phyloP scores from a whole-genome alignment of 371 early-diverging fungal genomes.

The Nematocida sp. region DNA sequence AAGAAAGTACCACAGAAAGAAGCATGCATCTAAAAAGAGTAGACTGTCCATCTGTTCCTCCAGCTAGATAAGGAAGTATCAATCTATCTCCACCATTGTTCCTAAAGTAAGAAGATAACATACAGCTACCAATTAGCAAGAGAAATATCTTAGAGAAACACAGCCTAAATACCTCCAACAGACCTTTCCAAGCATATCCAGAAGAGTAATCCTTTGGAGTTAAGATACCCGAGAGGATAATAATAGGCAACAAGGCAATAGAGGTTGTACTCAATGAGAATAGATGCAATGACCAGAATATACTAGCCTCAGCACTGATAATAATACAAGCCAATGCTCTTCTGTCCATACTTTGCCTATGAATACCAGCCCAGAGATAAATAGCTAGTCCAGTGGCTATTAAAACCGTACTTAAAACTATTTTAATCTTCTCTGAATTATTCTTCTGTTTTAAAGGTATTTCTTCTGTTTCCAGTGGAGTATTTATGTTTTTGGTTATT shows the following conservation, averaged over 20 bases:
- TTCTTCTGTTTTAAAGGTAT: no score
- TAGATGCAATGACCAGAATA: slow-evolving; percentile 31
- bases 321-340: neutral
- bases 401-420: no score
- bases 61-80: slow-evolving; percentile 37
- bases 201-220: neutral
- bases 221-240: slow-evolving; percentile 16
- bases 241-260: slow-evolving; percentile 10
- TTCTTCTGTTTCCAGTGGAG: no score
- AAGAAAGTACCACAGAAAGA: slow-evolving; percentile 23
- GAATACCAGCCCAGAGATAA: no score
- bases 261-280: slow-evolving; percentile 25
- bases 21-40: slow-evolving; percentile 30
- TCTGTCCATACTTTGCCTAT: neutral
- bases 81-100: slow-evolving; percentile 12
- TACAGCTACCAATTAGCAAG: slow-evolving; percentile 45
- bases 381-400: no score
- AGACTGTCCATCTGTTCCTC: neutral
- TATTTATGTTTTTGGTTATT: no score
- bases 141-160: slow-evolving; percentile 10
- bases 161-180: neutral
- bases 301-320: neutral
- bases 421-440: no score
- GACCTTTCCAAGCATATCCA: neutral
- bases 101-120: slow-evolving; percentile 39